Evolutionary conservation across 2,329 filamentous ascomycete species (phyloP).

Genomic region (Cladosporium sp.): DNA sequence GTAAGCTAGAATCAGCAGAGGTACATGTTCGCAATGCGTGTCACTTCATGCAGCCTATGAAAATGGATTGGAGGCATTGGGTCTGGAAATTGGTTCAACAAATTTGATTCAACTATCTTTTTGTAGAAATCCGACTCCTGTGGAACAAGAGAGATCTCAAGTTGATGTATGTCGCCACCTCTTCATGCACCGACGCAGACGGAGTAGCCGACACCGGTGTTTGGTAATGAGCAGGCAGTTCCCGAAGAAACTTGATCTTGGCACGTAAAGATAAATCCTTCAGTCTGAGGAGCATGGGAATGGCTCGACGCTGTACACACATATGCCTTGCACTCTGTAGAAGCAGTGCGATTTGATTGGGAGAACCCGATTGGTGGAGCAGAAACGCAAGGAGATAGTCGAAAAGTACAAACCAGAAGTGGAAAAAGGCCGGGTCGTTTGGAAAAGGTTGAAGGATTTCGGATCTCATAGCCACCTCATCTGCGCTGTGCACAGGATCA

Average conservation of each 20-base stretch:
- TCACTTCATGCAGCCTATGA: background rate
- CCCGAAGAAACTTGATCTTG: conserved; percentile 53
- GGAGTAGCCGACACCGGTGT: conserved; percentile 55
- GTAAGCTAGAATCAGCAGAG: background rate
- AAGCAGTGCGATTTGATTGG: conserved; percentile 28
- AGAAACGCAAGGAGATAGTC: conserved; percentile 12
- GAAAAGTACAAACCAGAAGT: conserved; percentile 14
- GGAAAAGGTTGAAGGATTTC: conserved; percentile 20
- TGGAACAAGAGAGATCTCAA: background rate
- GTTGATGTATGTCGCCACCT: conserved; percentile 55
- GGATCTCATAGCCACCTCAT: conserved; percentile 22
- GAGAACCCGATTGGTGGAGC: background rate
- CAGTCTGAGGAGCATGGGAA: conserved; percentile 63
- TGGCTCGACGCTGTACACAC: conserved; percentile 70
- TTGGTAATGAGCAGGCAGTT: conserved; percentile 63
- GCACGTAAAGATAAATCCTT: conserved; percentile 66
- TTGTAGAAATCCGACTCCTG: background rate
- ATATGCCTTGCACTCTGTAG: conserved; percentile 54
- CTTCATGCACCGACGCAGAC: conserved; percentile 65
- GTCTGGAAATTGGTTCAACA: background rate
- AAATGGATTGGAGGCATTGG: background rate
- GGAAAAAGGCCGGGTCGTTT: conserved; percentile 9
- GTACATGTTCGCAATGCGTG: background rate
- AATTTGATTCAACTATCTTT: background rate
- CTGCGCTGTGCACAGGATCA: conserved; percentile 17